A percentile compares a stretch with the other conserved stretches of the same genome.
Evolutionary conservation across 2,329 filamentous ascomycete genomes (phyloP).

Genomic region (Chaetomiaceae sp.): DNA sequence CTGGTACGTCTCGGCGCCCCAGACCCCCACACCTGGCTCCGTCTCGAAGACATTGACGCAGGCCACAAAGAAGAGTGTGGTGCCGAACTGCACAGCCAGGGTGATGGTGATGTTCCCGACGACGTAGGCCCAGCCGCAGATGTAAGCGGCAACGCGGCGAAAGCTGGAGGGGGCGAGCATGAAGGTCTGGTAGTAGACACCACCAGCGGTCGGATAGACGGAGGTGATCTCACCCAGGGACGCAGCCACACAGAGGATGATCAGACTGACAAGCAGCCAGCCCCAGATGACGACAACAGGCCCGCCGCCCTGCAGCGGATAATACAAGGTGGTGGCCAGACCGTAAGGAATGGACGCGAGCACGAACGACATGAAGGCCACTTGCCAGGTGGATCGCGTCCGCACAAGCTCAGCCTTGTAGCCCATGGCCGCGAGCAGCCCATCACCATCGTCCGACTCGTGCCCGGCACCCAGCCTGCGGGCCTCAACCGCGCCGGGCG

Average conservation of each 20-base stretch:
- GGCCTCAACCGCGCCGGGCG: not conserved
- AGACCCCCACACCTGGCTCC: conserved; percentile 39
- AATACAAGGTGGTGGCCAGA: conserved; percentile 63
- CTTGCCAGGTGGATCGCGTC: conserved; percentile 62
- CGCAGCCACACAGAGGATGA: conserved; percentile 65
- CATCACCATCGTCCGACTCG: conserved; percentile 43
- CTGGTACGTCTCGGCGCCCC: conserved; percentile 55
- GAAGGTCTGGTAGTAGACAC: conserved; percentile 75
- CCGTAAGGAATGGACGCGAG: conserved; percentile 71
- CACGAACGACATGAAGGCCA: conserved; percentile 73
- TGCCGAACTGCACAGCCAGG: conserved; percentile 76
- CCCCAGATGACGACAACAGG: conserved; percentile 69
- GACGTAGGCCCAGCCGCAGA: conserved; percentile 71
- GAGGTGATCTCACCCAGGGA: conserved; percentile 71
- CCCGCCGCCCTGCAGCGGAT: conserved; percentile 62
- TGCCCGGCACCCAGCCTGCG: not conserved
- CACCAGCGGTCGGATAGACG: conserved; percentile 71
- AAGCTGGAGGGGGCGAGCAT: conserved; percentile 61
- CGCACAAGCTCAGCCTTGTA: conserved; percentile 62
- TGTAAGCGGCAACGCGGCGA: conserved; percentile 62
- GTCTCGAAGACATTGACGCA: conserved; percentile 53
- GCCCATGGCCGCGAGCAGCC: conserved; percentile 58
- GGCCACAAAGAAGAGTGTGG: conserved; percentile 57
- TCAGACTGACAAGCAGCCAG: conserved; percentile 57
- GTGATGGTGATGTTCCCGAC: conserved; percentile 80